Evolutionary conservation across 768 basidiomycete species (phyloP).

Genomic region (Clathrus columnatus): DNA sequence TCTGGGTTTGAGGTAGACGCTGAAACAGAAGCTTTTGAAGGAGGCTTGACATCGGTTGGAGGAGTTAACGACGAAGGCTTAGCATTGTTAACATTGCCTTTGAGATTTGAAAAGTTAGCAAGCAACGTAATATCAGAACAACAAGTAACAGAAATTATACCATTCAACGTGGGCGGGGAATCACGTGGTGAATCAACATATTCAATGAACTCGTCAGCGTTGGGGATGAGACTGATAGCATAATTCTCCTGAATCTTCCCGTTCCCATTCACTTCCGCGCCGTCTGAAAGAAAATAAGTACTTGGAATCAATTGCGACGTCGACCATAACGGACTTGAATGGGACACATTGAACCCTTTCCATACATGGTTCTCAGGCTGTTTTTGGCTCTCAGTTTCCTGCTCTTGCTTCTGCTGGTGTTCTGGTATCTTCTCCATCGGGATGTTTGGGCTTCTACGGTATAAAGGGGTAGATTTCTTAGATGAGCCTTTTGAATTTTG

Average conservation of each 20-base stretch:
- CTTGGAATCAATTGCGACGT: neutral
- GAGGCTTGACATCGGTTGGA: neutral
- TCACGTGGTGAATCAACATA: neutral
- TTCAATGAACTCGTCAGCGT: neutral
- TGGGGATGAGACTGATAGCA: neutral
- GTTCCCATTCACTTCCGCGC: neutral
- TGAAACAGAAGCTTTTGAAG: neutral
- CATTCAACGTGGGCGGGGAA: neutral
- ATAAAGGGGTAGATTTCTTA: neutral
- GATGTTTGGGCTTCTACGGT: neutral
- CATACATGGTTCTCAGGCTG: neutral
- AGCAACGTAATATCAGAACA: neutral
- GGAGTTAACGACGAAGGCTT: neutral
- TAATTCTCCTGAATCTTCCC: neutral
- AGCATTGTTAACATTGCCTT: too few relatives aligned
- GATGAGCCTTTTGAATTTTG: neutral
- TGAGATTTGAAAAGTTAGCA: too few relatives aligned
- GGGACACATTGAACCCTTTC: neutral
- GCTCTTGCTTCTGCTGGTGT: neutral
- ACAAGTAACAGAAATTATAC: neutral
- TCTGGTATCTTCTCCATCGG: neutral
- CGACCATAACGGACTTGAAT: neutral
- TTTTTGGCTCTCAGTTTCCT: too few relatives aligned
- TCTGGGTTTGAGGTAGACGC: neutral
- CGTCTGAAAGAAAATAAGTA: neutral